Conservation (phyloP, 192 early-diverging fungal genomes). For the Coemansia asiatica region DNA sequence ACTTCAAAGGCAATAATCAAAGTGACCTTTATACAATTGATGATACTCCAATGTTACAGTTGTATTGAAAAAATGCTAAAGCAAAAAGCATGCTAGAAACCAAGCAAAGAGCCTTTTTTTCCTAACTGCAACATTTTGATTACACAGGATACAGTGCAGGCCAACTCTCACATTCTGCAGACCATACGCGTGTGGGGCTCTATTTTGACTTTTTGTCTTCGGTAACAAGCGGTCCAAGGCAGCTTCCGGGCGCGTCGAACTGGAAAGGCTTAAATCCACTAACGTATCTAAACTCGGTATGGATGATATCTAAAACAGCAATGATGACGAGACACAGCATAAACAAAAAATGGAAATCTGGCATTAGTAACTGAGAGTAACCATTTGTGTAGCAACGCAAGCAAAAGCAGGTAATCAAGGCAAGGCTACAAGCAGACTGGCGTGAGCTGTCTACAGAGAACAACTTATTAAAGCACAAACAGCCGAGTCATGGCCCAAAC, state of each 20-base stretch:
- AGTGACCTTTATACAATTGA: too few species aligned
- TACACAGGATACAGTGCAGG: not conserved
- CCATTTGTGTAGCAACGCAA: not conserved
- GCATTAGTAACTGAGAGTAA: not conserved
- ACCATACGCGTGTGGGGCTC: too few species aligned
- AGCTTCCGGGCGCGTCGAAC: conserved; percentile 54
- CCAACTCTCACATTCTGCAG: too few species aligned
- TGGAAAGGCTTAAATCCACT: conserved; percentile 54
- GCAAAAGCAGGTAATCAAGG: not conserved
- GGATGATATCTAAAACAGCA: conserved; percentile 43
- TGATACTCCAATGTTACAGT: not conserved
- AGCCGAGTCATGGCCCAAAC: not conserved
- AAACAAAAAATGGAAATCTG: not conserved
- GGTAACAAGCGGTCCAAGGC: conserved; percentile 38
- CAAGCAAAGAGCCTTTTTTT: not conserved
- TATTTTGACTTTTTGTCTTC: conserved; percentile 8
- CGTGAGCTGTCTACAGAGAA: not conserved
- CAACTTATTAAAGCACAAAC: not conserved
- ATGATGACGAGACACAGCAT: not conserved
- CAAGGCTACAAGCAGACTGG: not conserved
- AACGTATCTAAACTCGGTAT: conserved; percentile 50
- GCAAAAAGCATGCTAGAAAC: not conserved
- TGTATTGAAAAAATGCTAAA: not conserved
- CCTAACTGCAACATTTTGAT: not conserved
- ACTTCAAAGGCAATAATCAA: too few species aligned